Evolutionary conservation across 208 protist species (phyloP).

Genomic region (Leishmania turanica): DNA sequence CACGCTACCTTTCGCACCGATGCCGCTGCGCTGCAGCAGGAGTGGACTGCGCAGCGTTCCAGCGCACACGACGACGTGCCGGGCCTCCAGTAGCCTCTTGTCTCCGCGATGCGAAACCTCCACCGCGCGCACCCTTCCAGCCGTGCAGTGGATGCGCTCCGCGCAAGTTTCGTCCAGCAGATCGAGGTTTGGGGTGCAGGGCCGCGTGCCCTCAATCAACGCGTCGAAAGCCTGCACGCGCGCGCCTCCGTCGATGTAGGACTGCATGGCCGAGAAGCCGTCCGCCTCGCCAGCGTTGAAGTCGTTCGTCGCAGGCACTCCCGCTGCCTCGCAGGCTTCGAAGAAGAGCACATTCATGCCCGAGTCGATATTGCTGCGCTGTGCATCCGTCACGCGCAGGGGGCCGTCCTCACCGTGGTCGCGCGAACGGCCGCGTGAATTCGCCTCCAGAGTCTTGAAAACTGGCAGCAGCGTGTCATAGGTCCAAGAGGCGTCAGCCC

Average conservation of each 20-base stretch:
- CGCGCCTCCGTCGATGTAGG: conserved; percentile 39
- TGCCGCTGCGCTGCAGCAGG: conserved; percentile 66
- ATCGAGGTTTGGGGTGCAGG: conserved; percentile 44
- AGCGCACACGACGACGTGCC: conserved; percentile 48
- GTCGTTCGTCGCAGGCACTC: conserved; percentile 45
- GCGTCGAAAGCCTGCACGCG: conserved; percentile 63
- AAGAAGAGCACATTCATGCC: conserved; percentile 83
- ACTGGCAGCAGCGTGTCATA: conserved; percentile 57
- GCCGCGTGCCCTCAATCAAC: conserved; percentile 31
- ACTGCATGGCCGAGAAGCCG: conserved; percentile 68
- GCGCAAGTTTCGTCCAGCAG: conserved; percentile 36
- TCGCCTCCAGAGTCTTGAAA: conserved; percentile 53
- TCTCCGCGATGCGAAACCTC: conserved; percentile 17
- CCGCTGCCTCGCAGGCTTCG: conserved; percentile 78
- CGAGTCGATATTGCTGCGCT: conserved; percentile 56
- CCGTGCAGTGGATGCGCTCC: conserved; percentile 39
- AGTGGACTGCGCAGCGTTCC: conserved; percentile 60
- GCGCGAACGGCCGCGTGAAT: conserved; percentile 32
- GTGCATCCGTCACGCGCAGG: conserved; percentile 43
- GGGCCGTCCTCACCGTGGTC: conserved; percentile 51
- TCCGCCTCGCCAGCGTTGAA: conserved; percentile 57
- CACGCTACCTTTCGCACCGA: conserved; percentile 43
- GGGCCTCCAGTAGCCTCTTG: conserved; percentile 4
- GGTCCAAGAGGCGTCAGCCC: conserved; percentile 50
- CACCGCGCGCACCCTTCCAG: conserved; percentile 21